Evolutionary conservation across 164 flowering plant genomes (phyloP).

Genomic region (Liquidambar formosana): DNA sequence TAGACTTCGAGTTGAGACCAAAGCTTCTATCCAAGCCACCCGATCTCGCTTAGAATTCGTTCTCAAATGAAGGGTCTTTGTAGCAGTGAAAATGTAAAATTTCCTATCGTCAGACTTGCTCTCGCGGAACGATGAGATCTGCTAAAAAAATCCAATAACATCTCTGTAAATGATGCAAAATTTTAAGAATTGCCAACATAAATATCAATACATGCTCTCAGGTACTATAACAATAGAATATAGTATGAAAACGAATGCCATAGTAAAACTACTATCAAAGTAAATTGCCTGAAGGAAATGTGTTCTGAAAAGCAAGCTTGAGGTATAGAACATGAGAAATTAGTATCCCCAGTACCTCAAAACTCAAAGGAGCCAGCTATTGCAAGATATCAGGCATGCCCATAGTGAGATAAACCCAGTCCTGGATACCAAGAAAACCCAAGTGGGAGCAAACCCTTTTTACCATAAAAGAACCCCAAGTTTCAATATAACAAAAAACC

Average conservation of each 20-base stretch:
- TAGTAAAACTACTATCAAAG: too few relatives aligned
- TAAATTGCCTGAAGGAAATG: not conserved
- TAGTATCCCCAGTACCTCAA: not conserved
- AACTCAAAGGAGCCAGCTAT: too few relatives aligned
- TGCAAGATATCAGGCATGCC: too few relatives aligned
- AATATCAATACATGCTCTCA: too few relatives aligned
- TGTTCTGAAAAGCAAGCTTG: not conserved
- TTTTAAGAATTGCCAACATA: too few relatives aligned
- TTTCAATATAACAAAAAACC: not conserved
- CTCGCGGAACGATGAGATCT: conserved; percentile 85
- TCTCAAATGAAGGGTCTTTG: conserved; percentile 88
- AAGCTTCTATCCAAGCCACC: conserved; percentile 81
- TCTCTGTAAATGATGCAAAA: not conserved
- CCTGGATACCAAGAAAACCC: too few relatives aligned
- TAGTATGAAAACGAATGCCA: too few relatives aligned
- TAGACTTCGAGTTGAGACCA: conserved; percentile 55
- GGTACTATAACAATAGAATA: too few relatives aligned
- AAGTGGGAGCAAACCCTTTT: too few relatives aligned
- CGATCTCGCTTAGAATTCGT: conserved; percentile 68
- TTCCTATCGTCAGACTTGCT: conserved; percentile 79
- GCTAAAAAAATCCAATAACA: conserved; percentile 8
- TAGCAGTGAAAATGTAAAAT: conserved; percentile 90
- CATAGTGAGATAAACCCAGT: too few relatives aligned
- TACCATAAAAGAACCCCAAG: not conserved
- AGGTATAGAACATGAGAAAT: not conserved